Evolutionary conservation across 2,329 filamentous ascomycete genomes (phyloP), one percentile per base, ranked within the genome.

Genomic region (Furcasterigmium furcatum): DNA sequence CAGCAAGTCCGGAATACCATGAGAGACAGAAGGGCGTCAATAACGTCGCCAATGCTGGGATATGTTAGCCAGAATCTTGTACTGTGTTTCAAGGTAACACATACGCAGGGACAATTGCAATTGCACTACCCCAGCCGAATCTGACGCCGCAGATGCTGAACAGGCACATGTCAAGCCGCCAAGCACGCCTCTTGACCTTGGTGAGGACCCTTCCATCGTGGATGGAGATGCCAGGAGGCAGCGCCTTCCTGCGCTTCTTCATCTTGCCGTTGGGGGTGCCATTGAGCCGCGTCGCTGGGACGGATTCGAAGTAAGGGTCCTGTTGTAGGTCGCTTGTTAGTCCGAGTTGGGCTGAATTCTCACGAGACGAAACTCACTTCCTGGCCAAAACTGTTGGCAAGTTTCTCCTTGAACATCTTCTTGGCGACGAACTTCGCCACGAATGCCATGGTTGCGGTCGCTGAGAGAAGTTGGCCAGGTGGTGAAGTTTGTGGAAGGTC

Each of bases 241-340:
- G 73, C 19, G 89, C 87, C 69, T 95, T 95, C 71, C 87, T 89
- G 61, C 85, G 80, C 66, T 88, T 95, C 73, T 90, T 92, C 46
- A 78, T 75, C 63, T 91, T 95, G 57, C 81, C 83, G 4, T 27
- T 7, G 21, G 84, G 82, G 44, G 74, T 80, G 48, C 83, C 82
- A 53, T 82, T 70, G 35, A 87, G 72, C 51, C 82, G 79, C 9
- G 87, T 88, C 35, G 91, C 85, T 19, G 85, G 83, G 29, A 96
- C 83, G 55, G 83, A 76, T 64, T 95, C 89, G 58, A 91, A 95
- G 70, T 91, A 96, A 6, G 91, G 91, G 62, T 97, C 91, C 88
- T 96, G 58, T 9, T 39, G 46, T 29, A 51, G 36, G 49, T 55
- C 39, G 52, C 47, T 43, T 64, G 63, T 29, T 61, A 67, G 64